These are phyloP conservation scores for Picea abies DNA, from an alignment of 83 land plant species.

Conservation along the genomic window DNA sequence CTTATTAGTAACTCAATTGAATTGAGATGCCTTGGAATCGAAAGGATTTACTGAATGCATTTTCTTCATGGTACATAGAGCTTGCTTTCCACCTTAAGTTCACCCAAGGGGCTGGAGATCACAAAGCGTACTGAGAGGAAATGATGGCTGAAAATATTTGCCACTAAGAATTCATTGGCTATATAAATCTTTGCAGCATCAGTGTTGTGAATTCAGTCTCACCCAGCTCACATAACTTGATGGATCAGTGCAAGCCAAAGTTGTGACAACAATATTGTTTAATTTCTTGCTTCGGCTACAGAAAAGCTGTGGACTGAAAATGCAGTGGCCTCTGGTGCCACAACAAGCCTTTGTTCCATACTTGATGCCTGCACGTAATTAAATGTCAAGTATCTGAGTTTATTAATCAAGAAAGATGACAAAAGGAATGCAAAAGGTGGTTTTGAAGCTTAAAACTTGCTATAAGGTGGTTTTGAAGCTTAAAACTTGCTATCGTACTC, in stretches of 20 bases:
- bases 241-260: constrained; percentile 63
- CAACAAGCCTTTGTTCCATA: constrained; percentile 68
- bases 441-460: background rate
- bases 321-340: constrained; percentile 52
- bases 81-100: background rate
- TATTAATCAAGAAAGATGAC: constrained; percentile 4
- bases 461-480: background rate
- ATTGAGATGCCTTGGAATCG: too few species aligned
- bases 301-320: constrained; percentile 36
- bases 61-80: too few species aligned
- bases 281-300: constrained; percentile 49
- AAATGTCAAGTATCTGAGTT: background rate
- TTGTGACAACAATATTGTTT: constrained; percentile 28
- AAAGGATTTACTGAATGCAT: too few species aligned
- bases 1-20: too few species aligned
- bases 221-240: constrained; percentile 76
- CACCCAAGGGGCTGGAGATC: constrained; percentile 46
- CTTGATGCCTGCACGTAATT: constrained; percentile 38
- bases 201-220: constrained; percentile 74
- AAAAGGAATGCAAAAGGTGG: background rate
- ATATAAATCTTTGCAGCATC: constrained; percentile 62
- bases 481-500: background rate
- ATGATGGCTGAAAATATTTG: constrained; percentile 50
- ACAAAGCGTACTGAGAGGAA: constrained; percentile 47
- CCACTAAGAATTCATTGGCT: constrained; percentile 53